Base-by-base conservation (phyloP, 1,284 basidiomycete genomes). In the Microbotryum violaceum region DNA sequence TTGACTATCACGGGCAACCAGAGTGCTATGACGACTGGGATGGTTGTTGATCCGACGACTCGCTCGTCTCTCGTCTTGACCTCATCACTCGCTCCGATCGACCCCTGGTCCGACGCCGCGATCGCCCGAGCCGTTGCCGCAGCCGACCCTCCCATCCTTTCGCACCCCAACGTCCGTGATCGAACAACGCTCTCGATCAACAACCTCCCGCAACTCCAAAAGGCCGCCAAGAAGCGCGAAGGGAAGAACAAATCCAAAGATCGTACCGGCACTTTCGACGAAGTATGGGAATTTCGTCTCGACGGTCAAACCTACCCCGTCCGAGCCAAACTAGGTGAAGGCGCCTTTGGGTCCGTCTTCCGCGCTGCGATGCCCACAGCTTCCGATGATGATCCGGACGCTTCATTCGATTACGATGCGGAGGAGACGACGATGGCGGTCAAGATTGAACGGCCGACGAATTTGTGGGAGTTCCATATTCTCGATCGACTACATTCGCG, bases 341-440 rank as follows among this genome's bases (percentile, higher is more conserved):
- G 96, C 7, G 92, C 92, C 0, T 99, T 92, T 71, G 96, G 94
- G 0, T 84, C 88, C 3, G 96, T 98, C 12, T 99, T 96, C 78
- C 83, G 75, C 7, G 74, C 76, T 27, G 73, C 63, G 4, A 58
- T 62, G 27, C 45, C 64, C 6, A 44, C 82, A 9, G 79, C 81
- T 0, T 83, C 85, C 29, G 78, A 82, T 6, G 56, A 55, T 21
- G 79, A 81, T 0, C 82, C 84, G 37, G 79, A 82, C 6, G 61
- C 54, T 10, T 59, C 62, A 8, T 65, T 63, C 44, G 81, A 82
- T 29, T 79, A 82, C 1, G 83, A 84, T 5, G 82, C 83, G 1
- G 78, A 80, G 8, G 82, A 83, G 18, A 83, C 83, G 20, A 81
- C 82, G 9, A 81, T 93, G 6, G 96, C 96, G 4, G 79, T 98